Conservation (phyloP, 208 protist genomes). For the Acanthamoeba divionensis region DNA sequence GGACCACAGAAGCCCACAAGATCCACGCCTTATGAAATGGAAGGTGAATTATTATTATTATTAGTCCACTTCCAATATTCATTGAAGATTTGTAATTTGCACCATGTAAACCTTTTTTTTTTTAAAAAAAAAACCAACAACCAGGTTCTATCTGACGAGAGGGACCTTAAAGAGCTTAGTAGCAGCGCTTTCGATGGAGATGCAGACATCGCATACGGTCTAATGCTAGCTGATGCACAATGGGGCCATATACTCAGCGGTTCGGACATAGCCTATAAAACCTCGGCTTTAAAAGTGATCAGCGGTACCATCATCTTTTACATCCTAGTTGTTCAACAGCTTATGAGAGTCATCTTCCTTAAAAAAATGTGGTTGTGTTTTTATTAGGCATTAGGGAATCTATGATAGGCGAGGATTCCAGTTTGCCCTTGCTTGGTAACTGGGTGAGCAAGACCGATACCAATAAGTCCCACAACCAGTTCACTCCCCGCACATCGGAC, state of each 20-base stretch:
- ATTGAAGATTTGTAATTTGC: too few species aligned
- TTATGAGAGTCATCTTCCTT: too few species aligned
- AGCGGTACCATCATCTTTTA: too few species aligned
- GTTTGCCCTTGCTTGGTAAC: background rate
- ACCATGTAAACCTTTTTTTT: too few species aligned
- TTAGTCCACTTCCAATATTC: too few species aligned
- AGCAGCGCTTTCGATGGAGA: slow-evolving; percentile 45
- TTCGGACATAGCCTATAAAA: background rate
- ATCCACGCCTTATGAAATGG: background rate
- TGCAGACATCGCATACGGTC: slow-evolving; percentile 10
- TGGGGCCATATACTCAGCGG: background rate
- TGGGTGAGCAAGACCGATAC: too few species aligned
- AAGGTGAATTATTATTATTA: slow-evolving; percentile 14
- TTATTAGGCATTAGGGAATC: background rate
- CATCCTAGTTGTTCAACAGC: too few species aligned
- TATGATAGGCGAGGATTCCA: background rate
- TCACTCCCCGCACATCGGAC: background rate
- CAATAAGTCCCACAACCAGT: background rate
- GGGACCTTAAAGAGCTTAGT: too few species aligned
- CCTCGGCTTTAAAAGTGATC: too few species aligned
- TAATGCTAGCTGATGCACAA: background rate
- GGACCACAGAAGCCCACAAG: background rate
- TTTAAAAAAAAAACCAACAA: too few species aligned
- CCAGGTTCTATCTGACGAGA: too few species aligned
- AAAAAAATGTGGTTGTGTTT: too few species aligned